A percentile compares a stretch with the other conserved stretches of the same genome.
Evolutionary conservation across 1,284 basidiomycete genomes (phyloP).

Genomic region (Ganoderma lucidum): DNA sequence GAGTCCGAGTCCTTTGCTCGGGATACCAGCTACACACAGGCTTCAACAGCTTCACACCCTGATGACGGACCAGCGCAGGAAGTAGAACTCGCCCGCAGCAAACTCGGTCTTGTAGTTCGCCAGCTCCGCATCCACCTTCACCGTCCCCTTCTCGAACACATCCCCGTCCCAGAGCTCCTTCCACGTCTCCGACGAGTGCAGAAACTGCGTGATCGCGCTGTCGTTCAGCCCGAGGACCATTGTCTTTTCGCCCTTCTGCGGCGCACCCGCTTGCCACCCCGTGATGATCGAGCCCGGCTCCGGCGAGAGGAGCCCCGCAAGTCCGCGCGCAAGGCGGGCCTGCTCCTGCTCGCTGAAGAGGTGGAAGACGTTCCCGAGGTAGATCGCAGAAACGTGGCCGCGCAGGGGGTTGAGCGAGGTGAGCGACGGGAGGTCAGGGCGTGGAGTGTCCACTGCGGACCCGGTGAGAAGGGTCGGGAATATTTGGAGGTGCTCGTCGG

Average conservation of each 20-base stretch:
- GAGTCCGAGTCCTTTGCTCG: background rate
- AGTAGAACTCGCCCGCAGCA: conserved; percentile 16
- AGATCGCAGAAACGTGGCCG: conserved; percentile 51
- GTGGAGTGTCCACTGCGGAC: conserved; percentile 23
- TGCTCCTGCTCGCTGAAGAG: conserved; percentile 53
- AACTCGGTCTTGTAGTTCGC: background rate
- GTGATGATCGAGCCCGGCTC: conserved; percentile 45
- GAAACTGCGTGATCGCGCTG: conserved; percentile 32
- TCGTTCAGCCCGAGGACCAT: conserved; percentile 9
- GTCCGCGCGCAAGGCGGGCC: conserved; percentile 44
- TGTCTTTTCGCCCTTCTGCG: conserved; percentile 30
- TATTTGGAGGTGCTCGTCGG: conserved; percentile 40
- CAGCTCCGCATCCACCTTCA: conserved; percentile 43
- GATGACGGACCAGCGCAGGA: conserved; percentile 40
- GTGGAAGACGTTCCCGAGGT: conserved; percentile 56
- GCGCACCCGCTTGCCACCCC: conserved; percentile 38
- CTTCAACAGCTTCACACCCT: conserved; percentile 30
- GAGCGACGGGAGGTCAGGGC: conserved; percentile 44
- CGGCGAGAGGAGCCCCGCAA: conserved; percentile 48
- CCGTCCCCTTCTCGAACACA: conserved; percentile 48
- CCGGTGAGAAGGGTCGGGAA: conserved; percentile 34
- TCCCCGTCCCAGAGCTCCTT: conserved; percentile 50
- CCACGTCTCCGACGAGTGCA: conserved; percentile 50
- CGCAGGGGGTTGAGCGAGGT: conserved; percentile 50
- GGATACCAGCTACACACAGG: background rate